Conservation (phyloP, 2,329 filamentous ascomycete genomes). For the Elsinoe australis region DNA sequence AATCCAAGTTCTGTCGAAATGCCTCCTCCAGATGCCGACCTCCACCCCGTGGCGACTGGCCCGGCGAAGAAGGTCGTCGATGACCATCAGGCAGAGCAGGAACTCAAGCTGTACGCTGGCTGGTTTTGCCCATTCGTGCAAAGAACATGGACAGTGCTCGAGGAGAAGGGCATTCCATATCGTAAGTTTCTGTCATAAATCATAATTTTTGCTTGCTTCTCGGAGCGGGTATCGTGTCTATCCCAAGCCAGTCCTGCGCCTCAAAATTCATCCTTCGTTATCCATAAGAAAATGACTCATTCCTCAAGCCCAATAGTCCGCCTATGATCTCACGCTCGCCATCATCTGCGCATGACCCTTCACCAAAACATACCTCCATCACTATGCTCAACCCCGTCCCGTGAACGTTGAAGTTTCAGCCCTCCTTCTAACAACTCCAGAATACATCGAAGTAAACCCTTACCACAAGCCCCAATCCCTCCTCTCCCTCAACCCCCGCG, state of each 20-base stretch:
- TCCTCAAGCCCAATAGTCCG: no score
- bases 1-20: background rate
- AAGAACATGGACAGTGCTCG: constrained; percentile 63
- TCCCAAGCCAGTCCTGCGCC: no score
- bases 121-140: constrained; percentile 56
- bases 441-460: constrained; percentile 59
- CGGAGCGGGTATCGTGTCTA: background rate
- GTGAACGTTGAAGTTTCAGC: no score
- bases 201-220: background rate
- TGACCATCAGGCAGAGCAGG: constrained; percentile 27
- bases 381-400: background rate
- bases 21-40: constrained; percentile 36
- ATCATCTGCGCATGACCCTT: no score
- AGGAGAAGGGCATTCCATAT: constrained; percentile 65
- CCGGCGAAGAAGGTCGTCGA: constrained; percentile 34
- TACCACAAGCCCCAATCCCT: constrained; percentile 65
- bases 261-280: background rate
- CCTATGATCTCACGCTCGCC: no score
- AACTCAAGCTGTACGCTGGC: constrained; percentile 31
- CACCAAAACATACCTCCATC: background rate
- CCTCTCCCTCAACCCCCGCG: constrained; percentile 64
- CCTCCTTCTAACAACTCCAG: background rate
- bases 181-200: constrained; percentile 54
- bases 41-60: constrained; percentile 41
- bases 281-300: no score